phyloP scores from a whole-genome alignment of 805 yeast genomes.

The Zygosaccharomyces lentus region DNA sequence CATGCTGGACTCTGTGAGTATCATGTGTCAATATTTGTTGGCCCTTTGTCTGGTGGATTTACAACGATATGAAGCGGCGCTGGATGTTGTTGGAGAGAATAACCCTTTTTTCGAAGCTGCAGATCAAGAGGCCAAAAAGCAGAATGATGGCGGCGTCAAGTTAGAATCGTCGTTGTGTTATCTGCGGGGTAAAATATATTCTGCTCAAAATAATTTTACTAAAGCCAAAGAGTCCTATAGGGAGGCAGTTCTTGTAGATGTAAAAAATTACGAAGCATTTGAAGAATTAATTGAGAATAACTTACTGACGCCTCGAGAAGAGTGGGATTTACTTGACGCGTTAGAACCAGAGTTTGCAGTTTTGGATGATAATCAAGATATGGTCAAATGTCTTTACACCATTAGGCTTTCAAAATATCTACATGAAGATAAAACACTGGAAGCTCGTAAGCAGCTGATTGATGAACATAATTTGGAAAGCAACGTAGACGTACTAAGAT shows the following conservation, averaged over 20 bases:
- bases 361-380: slow-evolving; percentile 74
- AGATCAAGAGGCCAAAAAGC: slow-evolving; percentile 12
- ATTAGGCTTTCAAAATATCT: slow-evolving; percentile 70
- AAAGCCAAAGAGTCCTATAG: slow-evolving; percentile 80
- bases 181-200: slow-evolving; percentile 75
- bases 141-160: slow-evolving; percentile 73
- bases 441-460: slow-evolving; percentile 58
- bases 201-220: slow-evolving; percentile 78
- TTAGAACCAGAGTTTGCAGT: slow-evolving; percentile 61
- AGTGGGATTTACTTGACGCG: slow-evolving; percentile 69
- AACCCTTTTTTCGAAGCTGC: slow-evolving; percentile 57
- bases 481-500: slow-evolving; percentile 64
- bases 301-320: slow-evolving; percentile 76
- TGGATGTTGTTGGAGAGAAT: slow-evolving; percentile 76
- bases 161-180: slow-evolving; percentile 84
- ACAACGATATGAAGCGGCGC: slow-evolving; percentile 82
- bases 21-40: slow-evolving; percentile 76
- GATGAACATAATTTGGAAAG: slow-evolving; percentile 70
- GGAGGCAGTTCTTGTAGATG: slow-evolving; percentile 84
- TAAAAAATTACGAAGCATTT: slow-evolving; percentile 90
- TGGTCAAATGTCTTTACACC: slow-evolving; percentile 71
- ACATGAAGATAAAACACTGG: slow-evolving; percentile 53
- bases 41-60: slow-evolving; percentile 69
- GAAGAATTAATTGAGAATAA: slow-evolving; percentile 68
- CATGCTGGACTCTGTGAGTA: slow-evolving; percentile 50